Evolutionary conservation across 352 stramenopile species (phyloP).

Genomic region (Phytophthora idaei): DNA sequence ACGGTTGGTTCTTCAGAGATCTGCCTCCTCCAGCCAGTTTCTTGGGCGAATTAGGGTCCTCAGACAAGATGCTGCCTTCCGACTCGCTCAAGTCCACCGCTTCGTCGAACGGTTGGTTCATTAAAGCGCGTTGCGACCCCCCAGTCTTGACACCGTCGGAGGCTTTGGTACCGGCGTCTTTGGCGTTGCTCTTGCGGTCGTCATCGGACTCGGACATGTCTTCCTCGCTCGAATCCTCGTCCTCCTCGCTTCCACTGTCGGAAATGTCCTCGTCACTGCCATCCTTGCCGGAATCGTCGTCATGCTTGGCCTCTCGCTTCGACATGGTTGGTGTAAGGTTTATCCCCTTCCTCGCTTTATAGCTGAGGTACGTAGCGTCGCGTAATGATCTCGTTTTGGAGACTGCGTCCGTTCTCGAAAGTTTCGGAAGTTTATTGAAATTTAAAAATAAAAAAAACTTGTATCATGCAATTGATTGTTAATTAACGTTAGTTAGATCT

Average conservation of each 20-base stretch:
- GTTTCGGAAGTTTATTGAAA: background rate
- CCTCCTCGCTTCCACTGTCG: conserved; percentile 41
- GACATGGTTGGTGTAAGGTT: conserved; percentile 42
- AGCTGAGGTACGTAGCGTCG: conserved; percentile 1
- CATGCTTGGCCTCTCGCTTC: conserved; percentile 63
- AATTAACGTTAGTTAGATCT: background rate
- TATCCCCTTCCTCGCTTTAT: background rate
- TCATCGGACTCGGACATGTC: conserved; percentile 76
- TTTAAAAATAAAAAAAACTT: background rate
- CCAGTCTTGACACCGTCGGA: conserved; percentile 16
- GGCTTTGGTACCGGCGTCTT: conserved; percentile 2
- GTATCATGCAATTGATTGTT: background rate
- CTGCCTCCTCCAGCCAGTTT: conserved; percentile 31
- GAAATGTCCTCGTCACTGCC: conserved; percentile 65
- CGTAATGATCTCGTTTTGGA: conserved; percentile 19
- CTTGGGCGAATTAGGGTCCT: conserved; percentile 67
- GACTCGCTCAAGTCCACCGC: conserved; percentile 89
- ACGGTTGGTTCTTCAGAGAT: conserved; percentile 76
- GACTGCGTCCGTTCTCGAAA: conserved; percentile 29
- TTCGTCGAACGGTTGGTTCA: conserved; percentile 89
- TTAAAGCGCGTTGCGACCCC: conserved; percentile 56
- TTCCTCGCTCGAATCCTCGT: conserved; percentile 65
- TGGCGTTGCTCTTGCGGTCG: conserved; percentile 42
- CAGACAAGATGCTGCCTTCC: conserved; percentile 56
- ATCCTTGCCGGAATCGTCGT: conserved; percentile 48